Base-by-base conservation (phyloP, 225 moss, liverwort and hornwort genomes). In the Lunularia cruciata region DNA sequence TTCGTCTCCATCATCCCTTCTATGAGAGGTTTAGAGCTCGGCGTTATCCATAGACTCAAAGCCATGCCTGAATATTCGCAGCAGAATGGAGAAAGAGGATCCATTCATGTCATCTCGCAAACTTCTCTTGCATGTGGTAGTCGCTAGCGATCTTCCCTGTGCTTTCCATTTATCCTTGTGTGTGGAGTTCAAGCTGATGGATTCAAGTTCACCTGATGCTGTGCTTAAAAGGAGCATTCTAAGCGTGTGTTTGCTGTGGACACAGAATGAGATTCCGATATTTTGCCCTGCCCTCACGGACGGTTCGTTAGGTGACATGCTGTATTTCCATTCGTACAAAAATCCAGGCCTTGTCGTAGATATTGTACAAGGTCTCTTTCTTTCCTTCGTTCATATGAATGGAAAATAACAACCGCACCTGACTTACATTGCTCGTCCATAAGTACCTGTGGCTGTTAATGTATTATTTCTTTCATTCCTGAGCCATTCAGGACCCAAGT, bases 241-340 rank as follows among this genome's bases (percentile, higher is more conserved):
- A 15, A 7, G 7, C 43, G 7, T 43, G 7, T 43, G 43, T 75
- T 63, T n/a, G n/a, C n/a, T n/a, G n/a, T n/a, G n/a, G 45, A 72
- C 65, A 65, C 90, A 98, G 96, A 93, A 98, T 66, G 84, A 82
- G 35, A 37, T 98, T 57, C 86, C 96, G 26, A 81, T 98, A 19
- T 98, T 87, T 79, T 98, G 90, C 78, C 96, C 96, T 76, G 92
- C 93, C 45, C 77, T 98, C 31, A 98, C 93, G 27, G 96, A 98
- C 78, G 96, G 93, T 64, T 98, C 98, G 1, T 78, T 98, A 67
- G 98, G 98, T 61, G 98, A 98, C 76, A 98, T 98, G 98, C 81
- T 98, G 19, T 98, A 86, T 68, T 98, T 98, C 70, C 98, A 98
- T 65, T 84, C 98, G 15, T 91, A 85, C 65, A 86, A 78, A 68